Evolutionary conservation across 1,284 basidiomycete genomes (phyloP), one percentile per base, ranked within the genome.

Genomic region (Heterobasidion occidentale): DNA sequence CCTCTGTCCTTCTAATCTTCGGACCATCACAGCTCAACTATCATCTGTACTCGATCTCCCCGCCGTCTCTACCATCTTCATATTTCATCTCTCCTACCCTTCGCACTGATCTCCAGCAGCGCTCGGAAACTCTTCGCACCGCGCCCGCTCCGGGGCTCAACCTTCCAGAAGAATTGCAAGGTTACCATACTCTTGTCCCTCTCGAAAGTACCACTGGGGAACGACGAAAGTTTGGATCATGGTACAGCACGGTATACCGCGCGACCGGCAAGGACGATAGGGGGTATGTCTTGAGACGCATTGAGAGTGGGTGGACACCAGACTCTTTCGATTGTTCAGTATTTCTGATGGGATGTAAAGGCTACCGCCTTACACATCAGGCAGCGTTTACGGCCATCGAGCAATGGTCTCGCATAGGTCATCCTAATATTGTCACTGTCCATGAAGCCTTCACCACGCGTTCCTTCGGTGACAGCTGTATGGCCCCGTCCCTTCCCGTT

Each of bases 401-500:
- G 64, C 76, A 86, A 17, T 99, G 97, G 97, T 83, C 87, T 2
- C 79, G 83, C 53, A 78, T 98, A 58, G 80, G 79, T 17, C 95
- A 99, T 74, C 94, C 97, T 0, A 87, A 84, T 64, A 89, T 99
- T 60, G 84, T 97, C 33, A 75, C 83, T 17, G 77, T 98, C 8
- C 82, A 84, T 50, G 97, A 99, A 70, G 97, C 96, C 0, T 99
- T 99, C 73, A 98, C 97, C 0, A 97, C 95, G 0, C 82, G 90
- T 46, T 86, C 92, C 0, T 99, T 99, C 71, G 86, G 87, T 58
- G 97, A 98, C 68, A 88, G 86, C 63, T 98, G 94, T 95, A 65
- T 59, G 86, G 77, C 14, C 52, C 15, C 51, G 52, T 36, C 36
- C 46, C 57, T 44, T 45, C 20, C 42, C 48, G 50, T 45, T 56